Conservation (phyloP, 1,284 basidiomycete species). For the Volvariella volvacea region DNA sequence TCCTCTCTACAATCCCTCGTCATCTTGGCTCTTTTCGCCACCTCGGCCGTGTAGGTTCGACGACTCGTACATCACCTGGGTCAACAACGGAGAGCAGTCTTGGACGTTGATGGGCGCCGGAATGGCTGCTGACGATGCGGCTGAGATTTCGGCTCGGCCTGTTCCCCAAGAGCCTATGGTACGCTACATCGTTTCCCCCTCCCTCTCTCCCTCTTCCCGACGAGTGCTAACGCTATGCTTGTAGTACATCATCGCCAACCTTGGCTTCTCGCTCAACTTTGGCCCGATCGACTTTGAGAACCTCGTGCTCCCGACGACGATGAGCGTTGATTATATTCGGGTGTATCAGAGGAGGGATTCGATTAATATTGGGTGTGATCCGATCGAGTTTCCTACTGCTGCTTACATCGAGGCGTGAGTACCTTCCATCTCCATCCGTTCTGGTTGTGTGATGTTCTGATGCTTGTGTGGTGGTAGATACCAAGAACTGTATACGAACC, state of each 20-base stretch:
- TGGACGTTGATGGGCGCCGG: constrained; percentile 73
- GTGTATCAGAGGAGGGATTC: constrained; percentile 70
- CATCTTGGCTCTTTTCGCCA: constrained; percentile 19
- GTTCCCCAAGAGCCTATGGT: constrained; percentile 84
- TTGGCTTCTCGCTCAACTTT: constrained; percentile 56
- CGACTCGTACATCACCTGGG: constrained; percentile 75
- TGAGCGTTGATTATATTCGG: constrained; percentile 78
- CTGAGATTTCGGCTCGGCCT: constrained; percentile 66
- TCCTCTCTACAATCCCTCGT: no score
- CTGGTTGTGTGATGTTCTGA: constrained; percentile 2
- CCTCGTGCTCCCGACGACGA: constrained; percentile 57
- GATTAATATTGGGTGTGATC: constrained; percentile 80
- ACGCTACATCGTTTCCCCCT: no score
- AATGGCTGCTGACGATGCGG: constrained; percentile 53
- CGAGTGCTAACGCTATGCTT: background rate
- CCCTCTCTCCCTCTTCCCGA: background rate
- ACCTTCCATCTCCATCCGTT: constrained; percentile 2
- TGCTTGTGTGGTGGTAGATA: constrained; percentile 27
- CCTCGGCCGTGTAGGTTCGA: constrained; percentile 51
- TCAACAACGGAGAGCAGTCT: constrained; percentile 54
- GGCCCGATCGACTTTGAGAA: constrained; percentile 56
- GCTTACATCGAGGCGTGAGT: constrained; percentile 53
- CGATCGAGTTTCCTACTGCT: constrained; percentile 67
- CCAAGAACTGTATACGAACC: constrained; percentile 40
- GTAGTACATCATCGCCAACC: constrained; percentile 70